Evolutionary conservation across 768 basidiomycete species (phyloP).

Genomic region (Collybiopsis confluens): DNA sequence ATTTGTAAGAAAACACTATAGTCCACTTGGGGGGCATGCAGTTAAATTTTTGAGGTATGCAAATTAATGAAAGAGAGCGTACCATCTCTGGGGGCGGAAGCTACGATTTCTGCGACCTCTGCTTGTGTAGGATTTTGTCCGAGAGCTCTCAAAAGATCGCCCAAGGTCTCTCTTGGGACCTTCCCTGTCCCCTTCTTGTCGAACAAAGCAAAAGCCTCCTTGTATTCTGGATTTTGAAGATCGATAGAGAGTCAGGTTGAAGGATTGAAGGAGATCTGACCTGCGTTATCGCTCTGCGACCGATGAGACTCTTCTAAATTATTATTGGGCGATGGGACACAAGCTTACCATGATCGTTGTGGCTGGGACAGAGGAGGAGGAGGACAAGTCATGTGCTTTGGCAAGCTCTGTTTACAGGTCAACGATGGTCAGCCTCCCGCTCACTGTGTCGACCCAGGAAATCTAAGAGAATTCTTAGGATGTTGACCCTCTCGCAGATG

Average conservation of each 20-base stretch:
- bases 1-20: constrained; percentile 90
- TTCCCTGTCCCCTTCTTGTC: constrained; percentile 94
- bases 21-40: constrained; percentile 53
- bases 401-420: neutral
- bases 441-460: neutral
- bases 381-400: neutral
- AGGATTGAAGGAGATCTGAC: constrained; percentile 14
- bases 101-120: constrained; percentile 85
- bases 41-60: constrained; percentile 6
- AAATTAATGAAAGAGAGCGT: constrained; percentile 8
- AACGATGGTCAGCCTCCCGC: neutral
- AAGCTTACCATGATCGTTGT: neutral
- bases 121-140: constrained; percentile 99
- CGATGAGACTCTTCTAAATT: neutral
- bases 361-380: neutral
- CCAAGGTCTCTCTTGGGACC: constrained; percentile 83
- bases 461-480: constrained; percentile 11
- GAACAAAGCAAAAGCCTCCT: constrained; percentile 96
- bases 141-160: constrained; percentile 88
- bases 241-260: neutral
- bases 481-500: constrained; percentile 51
- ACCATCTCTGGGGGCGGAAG: constrained; percentile 75
- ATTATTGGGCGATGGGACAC: neutral
- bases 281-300: constrained; percentile 36
- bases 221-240: constrained; percentile 63